Conservation (phyloP, 2,329 filamentous ascomycete genomes). For the Juglanconis juglandina region DNA sequence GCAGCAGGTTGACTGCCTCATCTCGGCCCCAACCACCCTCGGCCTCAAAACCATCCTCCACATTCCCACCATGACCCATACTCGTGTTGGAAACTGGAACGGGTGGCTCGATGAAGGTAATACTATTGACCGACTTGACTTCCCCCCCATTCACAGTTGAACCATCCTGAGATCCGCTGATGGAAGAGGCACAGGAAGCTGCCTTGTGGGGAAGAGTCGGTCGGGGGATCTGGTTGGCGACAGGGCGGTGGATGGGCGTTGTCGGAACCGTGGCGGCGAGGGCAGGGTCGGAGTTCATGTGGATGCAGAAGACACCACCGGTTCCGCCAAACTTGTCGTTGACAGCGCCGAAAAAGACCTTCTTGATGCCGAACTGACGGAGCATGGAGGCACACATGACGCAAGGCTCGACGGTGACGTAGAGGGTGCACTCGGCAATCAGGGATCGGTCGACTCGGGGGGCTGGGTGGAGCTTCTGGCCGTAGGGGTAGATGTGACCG, state of each 20-base stretch:
- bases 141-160: slow-evolving; percentile 4
- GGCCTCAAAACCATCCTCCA: slow-evolving; percentile 77
- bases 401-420: slow-evolving; percentile 97
- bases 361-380: slow-evolving; percentile 80
- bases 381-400: slow-evolving; percentile 97
- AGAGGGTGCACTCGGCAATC: slow-evolving; percentile 71
- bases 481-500: slow-evolving; percentile 59
- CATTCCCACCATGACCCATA: slow-evolving; percentile 58
- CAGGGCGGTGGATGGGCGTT: slow-evolving; percentile 27
- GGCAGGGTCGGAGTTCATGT: slow-evolving; percentile 54
- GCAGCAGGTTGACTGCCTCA: slow-evolving; percentile 86
- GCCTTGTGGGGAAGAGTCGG: slow-evolving; percentile 15
- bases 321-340: slow-evolving; percentile 98
- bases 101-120: slow-evolving; percentile 16
- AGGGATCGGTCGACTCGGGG: slow-evolving; percentile 63
- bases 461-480: slow-evolving; percentile 53
- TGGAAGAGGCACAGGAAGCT: slow-evolving; percentile 13
- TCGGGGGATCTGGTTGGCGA: slow-evolving; percentile 14
- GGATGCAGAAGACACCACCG: slow-evolving; percentile 86
- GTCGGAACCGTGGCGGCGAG: slow-evolving; percentile 20
- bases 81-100: slow-evolving; percentile 24
- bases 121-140: slow-evolving; percentile 14
- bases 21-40: slow-evolving; percentile 85
- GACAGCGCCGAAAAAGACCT: slow-evolving; percentile 90
- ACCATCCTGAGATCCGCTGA: slow-evolving; percentile 17